Evolutionary conservation across 1,139 yeast genomes (phyloP), one percentile per base, ranked within the genome.

Genomic region (Taphrina flavorubra): DNA sequence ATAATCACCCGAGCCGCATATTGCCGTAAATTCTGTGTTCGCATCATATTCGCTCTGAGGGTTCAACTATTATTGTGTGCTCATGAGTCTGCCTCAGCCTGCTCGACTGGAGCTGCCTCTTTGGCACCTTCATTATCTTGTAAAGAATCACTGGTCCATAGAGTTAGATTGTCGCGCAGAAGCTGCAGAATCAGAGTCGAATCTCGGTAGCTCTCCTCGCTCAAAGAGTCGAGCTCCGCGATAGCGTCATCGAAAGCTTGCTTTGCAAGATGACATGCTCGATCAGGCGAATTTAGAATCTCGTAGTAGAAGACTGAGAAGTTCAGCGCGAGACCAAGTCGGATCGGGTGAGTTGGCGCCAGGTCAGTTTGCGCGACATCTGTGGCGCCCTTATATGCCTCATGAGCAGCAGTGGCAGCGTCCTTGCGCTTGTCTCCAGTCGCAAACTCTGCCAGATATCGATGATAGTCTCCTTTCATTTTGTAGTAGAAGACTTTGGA

Each of bases 401-500:
- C 97, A 78, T 92, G 89, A 68, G 98, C 94, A 76, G 90, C 87
- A 76, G 90, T 90, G 71, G 98, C 96, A 73, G 98, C 97, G 75
- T 87, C 94, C 81, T 91, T 92, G 81, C 97, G 90, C 83, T 90
- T 90, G 76, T 92, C 97, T 75, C 92, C 87, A 74, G 89, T 84
- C 74, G 98, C 96, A 78, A 94, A 92, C 83, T 94, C 99, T 73
- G 99, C 99, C 81, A 94, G 86, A 81, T 94, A 94, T 85, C 99
- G 96, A 85, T 92, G 97, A 86, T 94, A 94, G 81, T 94, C 99
- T 84, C 99, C 99, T 86, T 94, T 92, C 97, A 94, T 92, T 87
- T 94, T 94, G 84, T 91, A 92, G 86, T 94, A 94, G 82, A 94
- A 94, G 71, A 94, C 99, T 86, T 92, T 92, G 69, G 97, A 91